A percentile compares a stretch with the other conserved stretches of the same genome.
Evolutionary conservation across 306 rosid genomes (phyloP).

Genomic region (Morella rubra): DNA sequence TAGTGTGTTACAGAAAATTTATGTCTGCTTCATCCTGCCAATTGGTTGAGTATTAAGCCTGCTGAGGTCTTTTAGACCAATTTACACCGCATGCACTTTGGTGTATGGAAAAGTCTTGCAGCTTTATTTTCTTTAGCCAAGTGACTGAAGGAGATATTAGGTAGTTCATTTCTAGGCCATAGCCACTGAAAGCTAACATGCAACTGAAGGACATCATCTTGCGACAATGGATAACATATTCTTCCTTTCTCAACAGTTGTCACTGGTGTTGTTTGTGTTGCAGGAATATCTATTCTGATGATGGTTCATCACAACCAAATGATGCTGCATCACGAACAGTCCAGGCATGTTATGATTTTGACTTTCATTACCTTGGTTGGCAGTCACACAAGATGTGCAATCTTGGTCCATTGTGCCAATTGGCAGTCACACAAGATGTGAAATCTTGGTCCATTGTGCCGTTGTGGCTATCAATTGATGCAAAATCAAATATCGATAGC

Average conservation of each 20-base stretch:
- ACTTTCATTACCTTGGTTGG: background rate
- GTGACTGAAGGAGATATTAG: background rate
- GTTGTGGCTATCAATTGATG: too few relatives aligned
- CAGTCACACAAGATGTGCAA: slow-evolving; percentile 1
- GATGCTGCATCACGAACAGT: slow-evolving; percentile 58
- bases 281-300: slow-evolving; percentile 93
- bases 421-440: too few relatives aligned
- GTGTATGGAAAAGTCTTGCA: background rate
- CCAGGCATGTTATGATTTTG: slow-evolving; percentile 48
- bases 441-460: too few relatives aligned
- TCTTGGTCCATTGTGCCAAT: slow-evolving; percentile 1
- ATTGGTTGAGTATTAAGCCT: too few relatives aligned
- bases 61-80: too few relatives aligned
- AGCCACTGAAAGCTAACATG: background rate
- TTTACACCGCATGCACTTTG: background rate
- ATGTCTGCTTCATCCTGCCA: background rate
- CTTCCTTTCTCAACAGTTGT: background rate
- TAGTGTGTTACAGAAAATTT: background rate
- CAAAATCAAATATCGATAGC: too few relatives aligned
- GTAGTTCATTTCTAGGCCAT: background rate
- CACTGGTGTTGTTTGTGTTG: slow-evolving; percentile 15
- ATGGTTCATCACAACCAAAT: slow-evolving; percentile 61
- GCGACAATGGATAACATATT: background rate
- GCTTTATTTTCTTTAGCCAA: background rate
- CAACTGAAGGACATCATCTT: slow-evolving; percentile 2